These are phyloP conservation scores for Gossypium herbaceum DNA, from an alignment of 345 rosid genomes.

Conservation along the genomic window DNA sequence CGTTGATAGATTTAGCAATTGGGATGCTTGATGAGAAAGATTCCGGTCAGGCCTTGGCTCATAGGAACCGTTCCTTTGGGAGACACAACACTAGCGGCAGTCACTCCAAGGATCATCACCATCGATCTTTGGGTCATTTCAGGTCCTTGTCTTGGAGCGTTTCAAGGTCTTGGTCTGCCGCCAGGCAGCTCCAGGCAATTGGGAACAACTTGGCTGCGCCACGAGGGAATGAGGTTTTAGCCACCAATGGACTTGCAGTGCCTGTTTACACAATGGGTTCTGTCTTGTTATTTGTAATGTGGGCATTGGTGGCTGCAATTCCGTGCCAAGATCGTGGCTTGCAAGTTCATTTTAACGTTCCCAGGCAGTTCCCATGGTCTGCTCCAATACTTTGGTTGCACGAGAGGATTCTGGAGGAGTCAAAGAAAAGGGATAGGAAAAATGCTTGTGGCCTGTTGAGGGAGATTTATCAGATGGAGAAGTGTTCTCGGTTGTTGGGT, in stretches of 20 bases:
- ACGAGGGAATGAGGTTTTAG: constrained; percentile 45
- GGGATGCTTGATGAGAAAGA: constrained; percentile 90
- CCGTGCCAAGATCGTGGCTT: constrained; percentile 96
- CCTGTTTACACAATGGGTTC: constrained; percentile 70
- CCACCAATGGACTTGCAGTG: constrained; percentile 58
- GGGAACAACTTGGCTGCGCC: constrained; percentile 63
- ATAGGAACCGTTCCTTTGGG: constrained; percentile 87
- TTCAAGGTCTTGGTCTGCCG: constrained; percentile 96
- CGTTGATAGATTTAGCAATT: constrained; percentile 70
- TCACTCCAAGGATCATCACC: constrained; percentile 34
- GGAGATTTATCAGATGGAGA: constrained; percentile 84
- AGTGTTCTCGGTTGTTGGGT: constrained; percentile 47
- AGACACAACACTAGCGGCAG: constrained; percentile 27
- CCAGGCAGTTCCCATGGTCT: constrained; percentile 71
- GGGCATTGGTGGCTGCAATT: constrained; percentile 93
- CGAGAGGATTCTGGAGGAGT: constrained; percentile 75
- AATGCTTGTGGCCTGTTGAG: constrained; percentile 73
- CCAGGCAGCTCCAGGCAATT: constrained; percentile 80
- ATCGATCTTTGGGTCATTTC: constrained; percentile 53
- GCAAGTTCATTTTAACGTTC: constrained; percentile 68
- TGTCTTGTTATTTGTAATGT: constrained; percentile 76
- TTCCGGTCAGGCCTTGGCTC: constrained; percentile 38
- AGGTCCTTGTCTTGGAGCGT: constrained; percentile 96
- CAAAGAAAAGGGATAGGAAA: constrained; percentile 71
- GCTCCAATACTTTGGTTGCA: constrained; percentile 56